Conservation (phyloP, 805 yeast species). For the Groenewaldozyma tartarivorans region DNA sequence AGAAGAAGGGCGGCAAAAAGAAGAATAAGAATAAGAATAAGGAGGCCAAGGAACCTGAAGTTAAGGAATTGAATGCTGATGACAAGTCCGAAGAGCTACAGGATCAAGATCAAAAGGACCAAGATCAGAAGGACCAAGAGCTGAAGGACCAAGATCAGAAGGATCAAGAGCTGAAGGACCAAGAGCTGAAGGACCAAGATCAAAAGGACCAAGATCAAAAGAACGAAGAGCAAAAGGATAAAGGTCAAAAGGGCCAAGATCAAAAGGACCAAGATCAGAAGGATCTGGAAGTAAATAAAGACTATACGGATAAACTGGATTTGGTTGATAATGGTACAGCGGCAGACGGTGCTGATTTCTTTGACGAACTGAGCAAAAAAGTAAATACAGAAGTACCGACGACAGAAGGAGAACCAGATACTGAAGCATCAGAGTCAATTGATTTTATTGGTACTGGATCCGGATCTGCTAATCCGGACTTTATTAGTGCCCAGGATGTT, state of each 20-base stretch:
- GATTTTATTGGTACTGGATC: too few relatives aligned
- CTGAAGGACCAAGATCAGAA: conserved; percentile 6
- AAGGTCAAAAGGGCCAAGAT: conserved; percentile 5
- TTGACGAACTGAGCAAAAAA: too few relatives aligned
- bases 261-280: conserved; percentile 7
- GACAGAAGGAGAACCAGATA: too few relatives aligned
- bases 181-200: conserved; percentile 3
- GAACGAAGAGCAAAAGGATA: conserved; percentile 9
- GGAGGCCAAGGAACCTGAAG: conserved; percentile 31
- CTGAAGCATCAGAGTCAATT: too few relatives aligned
- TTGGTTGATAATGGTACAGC: too few relatives aligned
- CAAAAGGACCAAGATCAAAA: conserved; percentile 10
- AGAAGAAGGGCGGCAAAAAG: conserved; percentile 43
- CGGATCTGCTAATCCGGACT: too few relatives aligned
- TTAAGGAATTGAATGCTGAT: conserved; percentile 5
- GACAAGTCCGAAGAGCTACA: conserved; percentile 1
- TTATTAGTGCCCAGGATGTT: too few relatives aligned
- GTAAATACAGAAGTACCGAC: too few relatives aligned
- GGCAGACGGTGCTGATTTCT: too few relatives aligned
- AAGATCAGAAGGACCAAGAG: conserved; percentile 6
- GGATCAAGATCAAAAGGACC: conserved; percentile 5
- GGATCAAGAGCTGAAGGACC: conserved; percentile 2
- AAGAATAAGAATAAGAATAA: conserved; percentile 41
- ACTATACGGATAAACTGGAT: too few relatives aligned
- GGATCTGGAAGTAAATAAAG: too few relatives aligned